A percentile compares a stretch with the other conserved stretches of the same genome.
Conservation (phyloP, 768 basidiomycete genomes). For the Asterophora lycoperdoides region DNA sequence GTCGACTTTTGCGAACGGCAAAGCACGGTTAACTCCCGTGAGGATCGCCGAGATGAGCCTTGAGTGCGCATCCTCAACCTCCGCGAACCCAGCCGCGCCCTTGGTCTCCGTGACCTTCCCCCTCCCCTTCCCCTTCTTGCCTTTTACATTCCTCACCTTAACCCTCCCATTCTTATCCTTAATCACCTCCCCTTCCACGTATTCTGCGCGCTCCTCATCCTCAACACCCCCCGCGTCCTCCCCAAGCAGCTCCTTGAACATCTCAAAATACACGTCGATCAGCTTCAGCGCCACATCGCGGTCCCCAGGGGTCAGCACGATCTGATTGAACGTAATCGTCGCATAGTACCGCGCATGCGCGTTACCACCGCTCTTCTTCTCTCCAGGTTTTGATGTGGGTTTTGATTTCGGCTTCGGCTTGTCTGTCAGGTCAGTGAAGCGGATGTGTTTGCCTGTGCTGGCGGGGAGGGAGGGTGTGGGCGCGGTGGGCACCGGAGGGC, state of each 20-base stretch:
- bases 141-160: slow-evolving; percentile 26
- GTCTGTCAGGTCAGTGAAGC: slow-evolving; percentile 42
- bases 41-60: slow-evolving; percentile 86
- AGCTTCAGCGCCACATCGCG: slow-evolving; percentile 70
- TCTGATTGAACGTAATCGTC: slow-evolving; percentile 91
- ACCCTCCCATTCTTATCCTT: slow-evolving; percentile 26
- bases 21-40: slow-evolving; percentile 90
- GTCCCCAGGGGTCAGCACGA: slow-evolving; percentile 68
- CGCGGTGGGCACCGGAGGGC: slow-evolving; percentile 41
- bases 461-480: slow-evolving; percentile 32
- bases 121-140: slow-evolving; percentile 36
- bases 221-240: slow-evolving; percentile 35
- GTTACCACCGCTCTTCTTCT: slow-evolving; percentile 46
- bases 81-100: slow-evolving; percentile 64
- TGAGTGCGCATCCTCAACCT: slow-evolving; percentile 76
- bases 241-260: slow-evolving; percentile 86
- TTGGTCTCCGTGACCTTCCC: slow-evolving; percentile 33
- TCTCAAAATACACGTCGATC: slow-evolving; percentile 89
- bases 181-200: slow-evolving; percentile 26
- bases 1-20: slow-evolving; percentile 87
- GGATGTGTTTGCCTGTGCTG: slow-evolving; percentile 42
- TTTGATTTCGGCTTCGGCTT: slow-evolving; percentile 29
- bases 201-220: slow-evolving; percentile 28
- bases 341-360: slow-evolving; percentile 88
- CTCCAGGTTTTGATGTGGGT: slow-evolving; percentile 20